Conservation (phyloP, 352 stramenopile genomes). For the Phytopythium delawarense region DNA sequence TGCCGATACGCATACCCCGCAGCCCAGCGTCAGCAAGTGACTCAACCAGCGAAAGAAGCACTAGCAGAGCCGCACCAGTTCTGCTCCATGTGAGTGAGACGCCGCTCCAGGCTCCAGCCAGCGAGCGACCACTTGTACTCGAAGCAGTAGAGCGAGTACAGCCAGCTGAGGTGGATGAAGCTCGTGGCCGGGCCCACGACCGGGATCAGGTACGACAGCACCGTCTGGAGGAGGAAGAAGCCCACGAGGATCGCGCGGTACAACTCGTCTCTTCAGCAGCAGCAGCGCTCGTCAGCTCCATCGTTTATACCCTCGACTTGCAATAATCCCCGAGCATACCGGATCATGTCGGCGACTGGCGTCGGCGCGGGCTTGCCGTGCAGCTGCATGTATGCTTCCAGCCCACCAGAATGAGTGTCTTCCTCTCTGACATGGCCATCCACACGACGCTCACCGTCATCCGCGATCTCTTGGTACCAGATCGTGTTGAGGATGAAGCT, state of each 20-base stretch:
- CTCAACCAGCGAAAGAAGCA: not conserved
- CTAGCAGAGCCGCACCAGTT: constrained; percentile 49
- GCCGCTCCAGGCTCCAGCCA: constrained; percentile 81
- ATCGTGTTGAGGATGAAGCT: constrained; percentile 91
- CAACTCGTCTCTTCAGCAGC: constrained; percentile 57
- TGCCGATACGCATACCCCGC: not conserved
- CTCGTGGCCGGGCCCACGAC: constrained; percentile 67
- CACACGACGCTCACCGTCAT: constrained; percentile 37
- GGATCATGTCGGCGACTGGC: constrained; percentile 83
- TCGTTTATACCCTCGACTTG: no score
- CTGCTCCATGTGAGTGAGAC: constrained; percentile 72
- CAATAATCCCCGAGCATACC: constrained; percentile 24
- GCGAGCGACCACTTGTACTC: constrained; percentile 89
- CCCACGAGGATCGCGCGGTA: constrained; percentile 84
- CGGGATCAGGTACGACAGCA: constrained; percentile 79
- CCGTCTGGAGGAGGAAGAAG: constrained; percentile 84
- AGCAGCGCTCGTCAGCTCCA: not conserved
- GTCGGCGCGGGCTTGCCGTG: constrained; percentile 76
- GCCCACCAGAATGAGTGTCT: constrained; percentile 1
- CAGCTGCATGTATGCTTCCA: constrained; percentile 68
- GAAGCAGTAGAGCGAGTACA: constrained; percentile 90
- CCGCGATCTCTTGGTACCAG: constrained; percentile 89
- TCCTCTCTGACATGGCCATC: not conserved
- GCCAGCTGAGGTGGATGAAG: constrained; percentile 84
- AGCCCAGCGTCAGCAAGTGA: not conserved